Evolutionary conservation across 352 stramenopile species (phyloP).

Genomic region (Phytophthora boehmeriae): DNA sequence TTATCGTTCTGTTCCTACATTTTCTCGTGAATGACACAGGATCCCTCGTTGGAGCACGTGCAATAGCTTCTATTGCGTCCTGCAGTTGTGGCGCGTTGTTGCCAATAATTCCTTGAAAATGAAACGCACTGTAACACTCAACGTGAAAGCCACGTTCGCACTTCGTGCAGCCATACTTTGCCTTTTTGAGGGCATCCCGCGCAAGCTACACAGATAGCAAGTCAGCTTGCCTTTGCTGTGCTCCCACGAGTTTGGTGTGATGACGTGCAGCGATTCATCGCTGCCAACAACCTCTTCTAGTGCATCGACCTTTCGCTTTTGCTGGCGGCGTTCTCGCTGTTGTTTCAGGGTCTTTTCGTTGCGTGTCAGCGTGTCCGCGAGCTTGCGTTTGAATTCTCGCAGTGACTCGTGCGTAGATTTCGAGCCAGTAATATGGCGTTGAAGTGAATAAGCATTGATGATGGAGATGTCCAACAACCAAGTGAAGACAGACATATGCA

Average conservation of each 20-base stretch:
- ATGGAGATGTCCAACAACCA: constrained; percentile 17
- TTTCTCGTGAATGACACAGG: not conserved
- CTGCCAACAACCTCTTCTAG: constrained; percentile 7
- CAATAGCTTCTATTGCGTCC: not conserved
- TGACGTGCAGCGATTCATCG: constrained; percentile 12
- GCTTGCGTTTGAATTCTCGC: constrained; percentile 6
- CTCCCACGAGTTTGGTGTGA: constrained; percentile 6
- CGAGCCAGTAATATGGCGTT: not conserved
- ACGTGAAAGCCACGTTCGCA: constrained; percentile 19
- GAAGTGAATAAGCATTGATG: constrained; percentile 11
- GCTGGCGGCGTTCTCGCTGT: not conserved
- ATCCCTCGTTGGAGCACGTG: not conserved
- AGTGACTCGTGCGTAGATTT: constrained; percentile 1
- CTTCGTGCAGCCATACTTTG: constrained; percentile 4
- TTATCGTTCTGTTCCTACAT: not conserved
- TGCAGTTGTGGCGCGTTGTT: not conserved
- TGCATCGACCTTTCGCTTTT: constrained; percentile 1
- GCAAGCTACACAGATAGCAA: constrained; percentile 9
- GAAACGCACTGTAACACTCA: constrained; percentile 15
- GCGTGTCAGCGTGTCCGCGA: constrained; percentile 4
- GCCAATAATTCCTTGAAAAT: not conserved
- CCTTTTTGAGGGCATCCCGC: not conserved
- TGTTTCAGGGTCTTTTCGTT: constrained; percentile 1
- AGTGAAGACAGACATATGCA: constrained; percentile 14
- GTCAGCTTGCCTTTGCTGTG: constrained; percentile 13